Percentiles rank a stretch among this genome's conserved stretches.
Conservation (phyloP, 129 eudicot species). For the Heracleum sosnowskyi region DNA sequence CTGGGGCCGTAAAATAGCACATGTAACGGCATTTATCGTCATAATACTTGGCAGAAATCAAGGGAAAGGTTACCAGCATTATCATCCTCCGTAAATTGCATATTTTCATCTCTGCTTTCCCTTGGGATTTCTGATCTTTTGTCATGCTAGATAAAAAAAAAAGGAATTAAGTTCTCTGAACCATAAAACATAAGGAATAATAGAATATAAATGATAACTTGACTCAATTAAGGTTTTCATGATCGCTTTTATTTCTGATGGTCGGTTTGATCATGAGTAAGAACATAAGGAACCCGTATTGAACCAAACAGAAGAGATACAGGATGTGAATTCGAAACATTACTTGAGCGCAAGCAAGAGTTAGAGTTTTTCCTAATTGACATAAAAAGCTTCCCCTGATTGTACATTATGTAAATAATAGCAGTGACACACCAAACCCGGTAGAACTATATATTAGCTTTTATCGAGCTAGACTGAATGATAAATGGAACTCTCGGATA, state of each 20-base stretch:
- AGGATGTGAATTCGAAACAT: not conserved
- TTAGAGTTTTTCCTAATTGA: not conserved
- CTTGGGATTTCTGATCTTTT: not conserved
- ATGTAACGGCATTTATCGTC: not conserved
- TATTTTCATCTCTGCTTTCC: constrained; percentile 1
- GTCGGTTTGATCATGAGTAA: not conserved
- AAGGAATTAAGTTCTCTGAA: not conserved
- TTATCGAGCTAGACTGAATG: not conserved
- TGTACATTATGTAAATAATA: not conserved
- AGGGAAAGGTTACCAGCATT: not conserved
- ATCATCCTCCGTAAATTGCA: not conserved
- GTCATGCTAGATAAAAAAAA: not conserved
- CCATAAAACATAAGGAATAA: not conserved
- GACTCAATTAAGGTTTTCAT: not conserved
- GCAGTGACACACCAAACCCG: not conserved
- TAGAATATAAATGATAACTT: not conserved
- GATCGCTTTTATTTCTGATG: not conserved
- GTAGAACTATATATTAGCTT: not conserved
- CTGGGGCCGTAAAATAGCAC: not conserved
- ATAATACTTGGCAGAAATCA: not conserved
- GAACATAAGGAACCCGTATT: not conserved
- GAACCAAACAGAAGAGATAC: not conserved
- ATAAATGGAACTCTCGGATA: not conserved
- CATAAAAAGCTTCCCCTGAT: not conserved
- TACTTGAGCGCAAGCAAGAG: not conserved